These are phyloP conservation scores for Kurtzmaniella quercitrusa DNA, from an alignment of 1,139 yeast species.

Conservation along the genomic window DNA sequence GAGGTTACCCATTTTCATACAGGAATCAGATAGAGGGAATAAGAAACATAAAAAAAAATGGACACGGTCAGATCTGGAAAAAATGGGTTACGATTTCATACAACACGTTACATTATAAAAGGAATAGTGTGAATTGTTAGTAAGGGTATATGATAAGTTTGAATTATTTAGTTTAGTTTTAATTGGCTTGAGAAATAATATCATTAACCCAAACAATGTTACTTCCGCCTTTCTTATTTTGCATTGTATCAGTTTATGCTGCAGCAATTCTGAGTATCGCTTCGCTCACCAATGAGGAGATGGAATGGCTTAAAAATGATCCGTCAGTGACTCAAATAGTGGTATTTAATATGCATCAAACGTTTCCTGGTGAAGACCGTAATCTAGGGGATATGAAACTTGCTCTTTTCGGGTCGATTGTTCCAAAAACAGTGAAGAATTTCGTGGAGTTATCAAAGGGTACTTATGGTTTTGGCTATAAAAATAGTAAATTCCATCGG, in stretches of 20 bases:
- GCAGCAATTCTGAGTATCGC: background rate
- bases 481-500: conserved; percentile 29
- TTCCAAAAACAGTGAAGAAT: conserved; percentile 37
- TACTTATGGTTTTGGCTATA: conserved; percentile 34
- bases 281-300: conserved; percentile 8
- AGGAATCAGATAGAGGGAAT: too few species aligned
- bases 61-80: too few species aligned
- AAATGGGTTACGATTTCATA: too few species aligned
- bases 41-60: too few species aligned
- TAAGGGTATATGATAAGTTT: too few species aligned
- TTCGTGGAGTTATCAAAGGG: conserved; percentile 30
- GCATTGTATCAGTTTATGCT: background rate
- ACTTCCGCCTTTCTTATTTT: background rate
- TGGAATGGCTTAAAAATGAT: conserved; percentile 16
- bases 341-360: conserved; percentile 17
- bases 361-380: conserved; percentile 9
- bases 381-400: conserved; percentile 18
- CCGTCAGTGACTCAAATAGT: conserved; percentile 27
- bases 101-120: too few species aligned
- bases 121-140: too few species aligned
- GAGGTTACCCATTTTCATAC: too few species aligned
- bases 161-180: too few species aligned
- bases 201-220: too few species aligned
- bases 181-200: too few species aligned
- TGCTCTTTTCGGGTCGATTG: conserved; percentile 25